A percentile compares a stretch with the other conserved stretches of the same genome.
phyloP scores from a whole-genome alignment of 768 basidiomycete species.

The Phaeolepiota aurea region DNA sequence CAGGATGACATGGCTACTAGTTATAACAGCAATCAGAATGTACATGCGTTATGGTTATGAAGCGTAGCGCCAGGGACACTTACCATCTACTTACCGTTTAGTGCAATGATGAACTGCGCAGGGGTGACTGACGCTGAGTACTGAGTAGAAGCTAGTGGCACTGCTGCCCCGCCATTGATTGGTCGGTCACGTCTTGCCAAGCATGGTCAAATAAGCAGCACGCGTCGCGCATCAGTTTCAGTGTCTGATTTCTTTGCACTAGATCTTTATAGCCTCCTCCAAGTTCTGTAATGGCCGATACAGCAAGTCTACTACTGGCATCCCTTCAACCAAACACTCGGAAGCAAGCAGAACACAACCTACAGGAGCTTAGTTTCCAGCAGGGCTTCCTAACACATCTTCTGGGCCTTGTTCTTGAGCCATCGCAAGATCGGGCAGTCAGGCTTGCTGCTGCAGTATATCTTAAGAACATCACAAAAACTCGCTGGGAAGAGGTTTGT shows the following conservation, averaged over 20 bases:
- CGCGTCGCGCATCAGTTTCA: constrained; percentile 1
- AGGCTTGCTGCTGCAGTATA: constrained; percentile 83
- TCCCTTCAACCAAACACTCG: constrained; percentile 63
- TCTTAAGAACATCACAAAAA: constrained; percentile 86
- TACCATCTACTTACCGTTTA: background rate
- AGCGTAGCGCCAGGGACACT: too few relatives aligned
- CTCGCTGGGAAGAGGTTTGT: constrained; percentile 82
- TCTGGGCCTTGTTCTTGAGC: constrained; percentile 68
- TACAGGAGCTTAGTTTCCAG: constrained; percentile 59
- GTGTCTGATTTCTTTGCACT: constrained; percentile 1
- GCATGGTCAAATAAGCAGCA: constrained; percentile 20
- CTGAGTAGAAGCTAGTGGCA: background rate
- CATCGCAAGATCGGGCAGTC: constrained; percentile 57
- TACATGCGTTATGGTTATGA: too few relatives aligned
- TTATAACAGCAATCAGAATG: background rate
- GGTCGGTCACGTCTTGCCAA: constrained; percentile 16
- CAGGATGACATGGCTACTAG: background rate
- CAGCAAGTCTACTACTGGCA: constrained; percentile 61
- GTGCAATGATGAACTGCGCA: background rate
- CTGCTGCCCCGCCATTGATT: background rate
- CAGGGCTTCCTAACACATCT: constrained; percentile 75
- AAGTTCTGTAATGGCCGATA: constrained; percentile 49
- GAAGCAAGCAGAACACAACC: constrained; percentile 75
- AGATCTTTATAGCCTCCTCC: too few relatives aligned
- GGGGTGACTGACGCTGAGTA: background rate